These are phyloP conservation scores for Aegilops speltoides DNA, from an alignment of 176 grass and related monocot species.

Conservation along the genomic window DNA sequence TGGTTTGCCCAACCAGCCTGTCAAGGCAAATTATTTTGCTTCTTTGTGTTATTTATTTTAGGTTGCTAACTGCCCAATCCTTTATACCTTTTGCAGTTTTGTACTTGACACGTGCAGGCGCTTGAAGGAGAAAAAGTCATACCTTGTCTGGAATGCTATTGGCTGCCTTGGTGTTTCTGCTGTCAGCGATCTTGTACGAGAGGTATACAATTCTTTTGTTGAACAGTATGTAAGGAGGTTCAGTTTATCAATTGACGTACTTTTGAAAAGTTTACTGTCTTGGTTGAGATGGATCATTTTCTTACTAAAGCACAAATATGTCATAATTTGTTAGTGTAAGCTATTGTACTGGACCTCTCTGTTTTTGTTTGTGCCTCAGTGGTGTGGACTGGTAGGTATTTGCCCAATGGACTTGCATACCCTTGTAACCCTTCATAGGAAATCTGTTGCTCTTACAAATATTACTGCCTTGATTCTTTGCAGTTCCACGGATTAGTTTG, in stretches of 20 bases:
- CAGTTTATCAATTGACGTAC: constrained; percentile 3
- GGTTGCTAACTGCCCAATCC: not conserved
- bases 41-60: not conserved
- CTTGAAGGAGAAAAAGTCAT: constrained; percentile 86
- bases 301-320: not conserved
- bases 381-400: constrained; percentile 11
- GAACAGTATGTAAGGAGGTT: not conserved
- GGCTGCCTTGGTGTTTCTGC: constrained; percentile 84
- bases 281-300: not conserved
- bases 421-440: constrained; percentile 7
- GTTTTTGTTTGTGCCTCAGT: not conserved
- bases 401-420: constrained; percentile 5
- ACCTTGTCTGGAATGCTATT: constrained; percentile 89
- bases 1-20: not conserved
- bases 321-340: not conserved
- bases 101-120: constrained; percentile 79
- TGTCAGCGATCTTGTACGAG: constrained; percentile 83
- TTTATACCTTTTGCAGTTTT: constrained; percentile 56
- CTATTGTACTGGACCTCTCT: constrained; percentile 9
- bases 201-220: constrained; percentile 51
- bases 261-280: not conserved
- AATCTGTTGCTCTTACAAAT: constrained; percentile 41
- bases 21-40: not conserved
- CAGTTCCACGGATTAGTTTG: constrained; percentile 62
- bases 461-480: constrained; percentile 43